Evolutionary conservation across 2,329 filamentous ascomycete species (phyloP).

Genomic region (Cercospora sesami): DNA sequence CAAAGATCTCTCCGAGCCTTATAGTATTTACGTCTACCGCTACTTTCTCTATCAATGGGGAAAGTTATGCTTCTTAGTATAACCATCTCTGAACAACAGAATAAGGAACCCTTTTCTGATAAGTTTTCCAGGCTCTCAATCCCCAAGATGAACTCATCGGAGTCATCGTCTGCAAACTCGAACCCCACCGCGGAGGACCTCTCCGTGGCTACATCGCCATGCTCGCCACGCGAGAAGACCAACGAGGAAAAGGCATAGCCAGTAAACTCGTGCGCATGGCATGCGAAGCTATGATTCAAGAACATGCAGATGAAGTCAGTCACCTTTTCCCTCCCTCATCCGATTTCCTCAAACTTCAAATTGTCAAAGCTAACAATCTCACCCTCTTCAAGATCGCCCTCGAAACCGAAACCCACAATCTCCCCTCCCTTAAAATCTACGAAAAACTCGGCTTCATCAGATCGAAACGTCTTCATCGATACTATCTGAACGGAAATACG

Average conservation of each 20-base stretch:
- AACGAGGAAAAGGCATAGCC: slow-evolving; percentile 80
- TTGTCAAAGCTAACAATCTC: too few species aligned
- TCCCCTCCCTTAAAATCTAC: slow-evolving; percentile 86
- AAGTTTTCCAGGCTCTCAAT: slow-evolving; percentile 46
- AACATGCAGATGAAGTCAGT: slow-evolving; percentile 75
- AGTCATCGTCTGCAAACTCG: slow-evolving; percentile 92
- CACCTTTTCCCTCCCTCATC: too few species aligned
- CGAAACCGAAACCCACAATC: slow-evolving; percentile 93
- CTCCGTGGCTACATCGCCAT: slow-evolving; percentile 96
- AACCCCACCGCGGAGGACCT: slow-evolving; percentile 82
- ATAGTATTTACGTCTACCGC: slow-evolving; percentile 98
- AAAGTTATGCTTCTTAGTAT: slow-evolving; percentile 92
- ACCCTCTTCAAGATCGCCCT: slow-evolving; percentile 66
- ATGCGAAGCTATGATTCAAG: slow-evolving; percentile 83
- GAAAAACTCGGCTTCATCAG: slow-evolving; percentile 88
- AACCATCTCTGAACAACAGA: slow-evolving; percentile 2
- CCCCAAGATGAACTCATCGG: slow-evolving; percentile 70
- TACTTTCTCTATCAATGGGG: slow-evolving; percentile 99
- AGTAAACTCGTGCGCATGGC: slow-evolving; percentile 85
- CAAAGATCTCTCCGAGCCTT: slow-evolving; percentile 94
- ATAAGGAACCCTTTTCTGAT: not conserved
- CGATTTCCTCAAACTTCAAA: too few species aligned
- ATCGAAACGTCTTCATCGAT: slow-evolving; percentile 89
- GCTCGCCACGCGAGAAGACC: slow-evolving; percentile 82
- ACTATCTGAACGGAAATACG: slow-evolving; percentile 95